Conservation (phyloP, 441 rosid genomes). For the Euphorbia schlechtendalii region DNA sequence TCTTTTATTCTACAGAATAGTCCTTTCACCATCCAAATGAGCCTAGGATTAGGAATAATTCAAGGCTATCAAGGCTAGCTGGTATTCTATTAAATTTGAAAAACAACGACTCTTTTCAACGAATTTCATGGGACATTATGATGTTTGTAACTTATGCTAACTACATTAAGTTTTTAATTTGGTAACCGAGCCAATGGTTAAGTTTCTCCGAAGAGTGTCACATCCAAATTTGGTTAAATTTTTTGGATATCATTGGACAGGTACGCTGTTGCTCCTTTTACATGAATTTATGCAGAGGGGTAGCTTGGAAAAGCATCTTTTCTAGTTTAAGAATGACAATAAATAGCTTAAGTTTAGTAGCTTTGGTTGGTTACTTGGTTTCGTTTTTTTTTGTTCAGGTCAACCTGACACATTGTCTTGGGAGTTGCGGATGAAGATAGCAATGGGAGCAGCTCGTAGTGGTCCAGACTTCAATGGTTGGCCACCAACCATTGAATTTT, state of each 20-base stretch:
- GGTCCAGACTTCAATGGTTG: too few species aligned
- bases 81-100: background rate
- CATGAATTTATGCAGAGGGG: conserved; percentile 83
- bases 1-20: too few species aligned
- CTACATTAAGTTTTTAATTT: conserved; percentile 2
- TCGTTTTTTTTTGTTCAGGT: conserved; percentile 30
- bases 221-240: conserved; percentile 76
- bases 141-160: conserved; percentile 6
- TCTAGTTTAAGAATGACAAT: conserved; percentile 45
- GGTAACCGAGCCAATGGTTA: conserved; percentile 54
- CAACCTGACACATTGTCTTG: conserved; percentile 42
- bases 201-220: conserved; percentile 64
- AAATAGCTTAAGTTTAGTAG: background rate
- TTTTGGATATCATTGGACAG: conserved; percentile 67
- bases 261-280: conserved; percentile 56
- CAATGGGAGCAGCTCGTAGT: conserved; percentile 79
- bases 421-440: conserved; percentile 66
- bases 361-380: conserved; percentile 7
- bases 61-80: background rate
- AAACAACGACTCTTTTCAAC: too few species aligned
- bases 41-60: too few species aligned
- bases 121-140: background rate
- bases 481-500: too few species aligned
- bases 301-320: conserved; percentile 80
- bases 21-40: too few species aligned